Evolutionary conservation across 192 early-diverging fungal species (phyloP).

Genomic region (Pilobolus umbonatus): DNA sequence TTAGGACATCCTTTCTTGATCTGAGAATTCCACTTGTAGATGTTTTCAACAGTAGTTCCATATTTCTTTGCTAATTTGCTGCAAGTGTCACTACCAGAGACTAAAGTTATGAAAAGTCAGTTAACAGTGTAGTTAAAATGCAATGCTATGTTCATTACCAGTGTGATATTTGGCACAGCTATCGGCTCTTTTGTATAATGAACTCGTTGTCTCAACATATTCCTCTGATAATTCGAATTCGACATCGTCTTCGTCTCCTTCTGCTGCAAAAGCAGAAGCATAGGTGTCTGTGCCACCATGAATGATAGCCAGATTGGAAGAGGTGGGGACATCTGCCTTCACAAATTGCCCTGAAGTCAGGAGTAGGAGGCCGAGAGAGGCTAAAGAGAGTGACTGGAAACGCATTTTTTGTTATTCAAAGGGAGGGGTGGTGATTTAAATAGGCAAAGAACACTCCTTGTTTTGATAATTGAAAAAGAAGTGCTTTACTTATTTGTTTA

Average conservation of each 20-base stretch:
- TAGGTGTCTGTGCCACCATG: neutral
- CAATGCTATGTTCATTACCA: conserved; percentile 7
- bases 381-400: conserved; percentile 18
- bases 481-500: neutral
- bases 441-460: neutral
- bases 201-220: neutral
- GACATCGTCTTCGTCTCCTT: conserved; percentile 6
- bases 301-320: neutral
- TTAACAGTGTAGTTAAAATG: neutral
- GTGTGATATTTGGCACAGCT: conserved; percentile 18
- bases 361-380: conserved; percentile 11
- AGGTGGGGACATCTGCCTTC: neutral
- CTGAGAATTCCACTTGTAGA: conserved; percentile 27
- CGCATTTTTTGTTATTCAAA: conserved; percentile 6
- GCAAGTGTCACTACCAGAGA: conserved; percentile 21
- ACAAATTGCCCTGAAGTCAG: conserved; percentile 9
- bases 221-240: conserved; percentile 25
- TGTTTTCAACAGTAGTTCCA: conserved; percentile 11
- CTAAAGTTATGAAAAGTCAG: neutral
- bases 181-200: conserved; percentile 10
- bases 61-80: conserved; percentile 17
- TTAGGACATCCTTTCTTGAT: conserved; percentile 28
- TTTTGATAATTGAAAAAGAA: conserved; percentile 3
- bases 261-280: conserved; percentile 3
- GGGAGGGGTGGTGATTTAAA: conserved; percentile 1